Conservation (phyloP, 2,329 filamentous ascomycete species). For the Fusarium sp. region DNA sequence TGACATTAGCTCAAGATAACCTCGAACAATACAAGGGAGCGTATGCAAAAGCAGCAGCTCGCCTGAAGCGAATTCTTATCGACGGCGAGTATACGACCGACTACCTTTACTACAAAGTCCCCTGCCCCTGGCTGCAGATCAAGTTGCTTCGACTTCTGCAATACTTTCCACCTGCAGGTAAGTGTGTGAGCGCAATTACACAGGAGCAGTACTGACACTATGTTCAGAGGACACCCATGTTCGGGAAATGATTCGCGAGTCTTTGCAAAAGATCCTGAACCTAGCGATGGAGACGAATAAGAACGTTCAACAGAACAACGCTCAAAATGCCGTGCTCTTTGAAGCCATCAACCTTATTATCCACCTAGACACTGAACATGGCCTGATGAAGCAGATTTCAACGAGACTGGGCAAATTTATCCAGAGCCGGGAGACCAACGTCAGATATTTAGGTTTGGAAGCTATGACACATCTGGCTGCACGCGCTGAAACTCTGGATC, state of each 20-base stretch:
- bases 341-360: slow-evolving; percentile 99
- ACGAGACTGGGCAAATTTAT: slow-evolving; percentile 93
- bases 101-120: slow-evolving; percentile 99
- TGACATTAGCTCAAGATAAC: slow-evolving; percentile 93
- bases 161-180: slow-evolving; percentile 95
- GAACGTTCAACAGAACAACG: slow-evolving; percentile 99
- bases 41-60: slow-evolving; percentile 91
- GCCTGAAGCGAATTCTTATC: slow-evolving; percentile 89
- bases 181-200: slow-evolving; percentile 43
- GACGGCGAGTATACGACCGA: slow-evolving; percentile 90
- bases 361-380: slow-evolving; percentile 93
- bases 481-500: slow-evolving; percentile 90
- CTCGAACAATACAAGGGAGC: slow-evolving; percentile 94
- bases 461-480: slow-evolving; percentile 99
- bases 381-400: slow-evolving; percentile 96
- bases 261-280: slow-evolving; percentile 90
- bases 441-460: slow-evolving; percentile 93
- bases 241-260: slow-evolving; percentile 90
- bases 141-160: slow-evolving; percentile 92
- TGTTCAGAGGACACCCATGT: slow-evolving; percentile 86
- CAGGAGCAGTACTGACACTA: slow-evolving; percentile 7
- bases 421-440: slow-evolving; percentile 95
- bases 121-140: slow-evolving; percentile 97
- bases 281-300: slow-evolving; percentile 93
- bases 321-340: slow-evolving; percentile 96